Base-by-base conservation (phyloP, 2,329 filamentous ascomycete species). In the Macrophomina phaseolina region DNA sequence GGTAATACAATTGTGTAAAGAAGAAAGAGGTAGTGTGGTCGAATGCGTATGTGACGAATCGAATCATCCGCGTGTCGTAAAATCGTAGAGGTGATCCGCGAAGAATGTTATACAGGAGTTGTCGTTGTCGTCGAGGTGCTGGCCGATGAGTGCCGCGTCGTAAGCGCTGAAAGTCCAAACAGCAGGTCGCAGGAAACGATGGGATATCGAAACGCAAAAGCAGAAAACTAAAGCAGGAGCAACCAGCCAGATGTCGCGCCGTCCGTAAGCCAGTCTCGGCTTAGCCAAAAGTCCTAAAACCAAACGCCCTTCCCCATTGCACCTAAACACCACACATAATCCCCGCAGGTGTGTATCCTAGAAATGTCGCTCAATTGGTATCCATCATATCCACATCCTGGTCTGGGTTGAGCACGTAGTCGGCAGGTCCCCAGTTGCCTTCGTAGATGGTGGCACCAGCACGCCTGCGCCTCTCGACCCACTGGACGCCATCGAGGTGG, bases 401-500 rank as follows among this genome's bases (percentile, higher is more conserved):
- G 7, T 85, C 83, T 71, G 84, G 82, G 30, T 80, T 81, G 65
- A 89, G 81, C 23, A 89, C 82, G 69, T 89, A 86, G 70, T 89
- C 89, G 30, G 86, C 86, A 38, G 94, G 94, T 4, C 95, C 95
- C 91, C 94, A 99, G 76, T 92, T 95, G 69, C 95, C 95, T 81
- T 99, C 95, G 73, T 91, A 99, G 64, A 99, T 89, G 0, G 93
- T 97, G n/a, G 95, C 95, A 52, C 93, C 92, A 11, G 93, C 92
- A 65, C 91, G 89, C 65, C 93, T 89, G 69, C 93, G 89, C 61
- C 84, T 81, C 65, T 89, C 86, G 38, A 96, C 90, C 91, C 95
- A 99, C 68, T 85, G 86, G 63, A 97, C 85, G 30, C 93, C 92
- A 58, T 89, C 88, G 1, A 89, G 86, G 53, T 86, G 81, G 55